Percentiles rank a stretch among this genome's conserved stretches.
phyloP scores from a whole-genome alignment of 2,329 filamentous ascomycete species.

The Hypocrella siamensis region DNA sequence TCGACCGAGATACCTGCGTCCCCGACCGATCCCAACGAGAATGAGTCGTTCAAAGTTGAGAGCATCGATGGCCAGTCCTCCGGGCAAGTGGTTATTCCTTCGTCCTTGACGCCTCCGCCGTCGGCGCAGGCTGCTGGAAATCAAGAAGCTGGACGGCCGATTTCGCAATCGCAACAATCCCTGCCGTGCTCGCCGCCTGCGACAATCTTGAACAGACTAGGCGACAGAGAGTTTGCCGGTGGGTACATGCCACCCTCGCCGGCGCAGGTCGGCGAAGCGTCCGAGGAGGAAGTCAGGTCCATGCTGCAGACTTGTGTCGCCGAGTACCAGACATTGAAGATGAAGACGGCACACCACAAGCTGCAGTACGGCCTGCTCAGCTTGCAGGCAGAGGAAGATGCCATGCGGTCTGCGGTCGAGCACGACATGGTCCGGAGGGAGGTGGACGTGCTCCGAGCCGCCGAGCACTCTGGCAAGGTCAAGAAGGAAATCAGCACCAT shows the following conservation, averaged over 20 bases:
- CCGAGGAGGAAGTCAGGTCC: slow-evolving; percentile 37
- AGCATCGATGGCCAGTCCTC: slow-evolving; percentile 29
- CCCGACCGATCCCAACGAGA: slow-evolving; percentile 31
- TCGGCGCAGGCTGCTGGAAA: slow-evolving; percentile 31
- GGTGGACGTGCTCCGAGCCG: slow-evolving; percentile 65
- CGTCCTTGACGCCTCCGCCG: slow-evolving; percentile 41
- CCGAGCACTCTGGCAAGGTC: slow-evolving; percentile 52
- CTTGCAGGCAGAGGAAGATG: slow-evolving; percentile 70
- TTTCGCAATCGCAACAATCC: slow-evolving; percentile 28
- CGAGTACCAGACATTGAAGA: slow-evolving; percentile 49
- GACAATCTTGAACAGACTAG: slow-evolving; percentile 23
- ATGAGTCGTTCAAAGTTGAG: slow-evolving; percentile 33
- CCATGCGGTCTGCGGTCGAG: slow-evolving; percentile 78
- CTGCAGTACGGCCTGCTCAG: slow-evolving; percentile 74
- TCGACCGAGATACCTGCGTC: slow-evolving; percentile 41
- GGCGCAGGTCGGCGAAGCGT: slow-evolving; percentile 34
- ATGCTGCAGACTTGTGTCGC: slow-evolving; percentile 39
- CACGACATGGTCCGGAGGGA: slow-evolving; percentile 83
- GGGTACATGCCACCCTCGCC: slow-evolving; percentile 32
- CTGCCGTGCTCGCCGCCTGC: slow-evolving; percentile 38
- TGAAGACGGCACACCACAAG: slow-evolving; percentile 79
- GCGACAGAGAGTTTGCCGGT: slow-evolving; percentile 13
- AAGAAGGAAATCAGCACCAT: slow-evolving; percentile 35
- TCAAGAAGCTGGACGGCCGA: slow-evolving; percentile 11
- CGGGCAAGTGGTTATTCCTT: slow-evolving; percentile 33